A percentile compares a stretch with the other conserved stretches of the same genome.
Evolutionary conservation across 768 basidiomycete species (phyloP).

Genomic region (Phanerodontia chrysosporium): DNA sequence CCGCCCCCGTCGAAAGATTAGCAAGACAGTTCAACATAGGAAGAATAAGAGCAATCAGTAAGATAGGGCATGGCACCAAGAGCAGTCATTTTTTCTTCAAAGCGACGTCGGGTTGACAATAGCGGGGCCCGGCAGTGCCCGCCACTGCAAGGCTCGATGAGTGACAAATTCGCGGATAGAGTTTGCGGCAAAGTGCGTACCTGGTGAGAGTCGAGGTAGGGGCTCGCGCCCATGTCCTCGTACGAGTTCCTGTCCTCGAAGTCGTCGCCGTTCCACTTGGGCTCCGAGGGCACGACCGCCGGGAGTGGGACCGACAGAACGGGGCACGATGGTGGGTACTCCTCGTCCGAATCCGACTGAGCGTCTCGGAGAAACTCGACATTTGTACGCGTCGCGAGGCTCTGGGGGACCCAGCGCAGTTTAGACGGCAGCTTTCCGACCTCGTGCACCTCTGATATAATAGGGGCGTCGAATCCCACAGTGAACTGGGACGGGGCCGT

Average conservation of each 20-base stretch:
- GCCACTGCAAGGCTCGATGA: constrained; percentile 25
- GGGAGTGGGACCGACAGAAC: constrained; percentile 34
- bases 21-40: background rate
- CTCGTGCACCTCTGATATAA: constrained; percentile 41
- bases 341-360: constrained; percentile 26
- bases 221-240: constrained; percentile 23
- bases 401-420: constrained; percentile 40
- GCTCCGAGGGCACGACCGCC: constrained; percentile 27
- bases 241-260: constrained; percentile 34
- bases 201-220: constrained; percentile 33
- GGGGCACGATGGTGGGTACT: constrained; percentile 29
- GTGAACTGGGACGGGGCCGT: constrained; percentile 28
- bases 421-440: constrained; percentile 31
- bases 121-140: constrained; percentile 33
- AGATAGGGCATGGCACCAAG: background rate
- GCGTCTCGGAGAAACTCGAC: constrained; percentile 26
- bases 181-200: constrained; percentile 16
- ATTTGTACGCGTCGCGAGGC: constrained; percentile 29
- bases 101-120: constrained; percentile 19
- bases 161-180: background rate
- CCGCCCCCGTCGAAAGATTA: background rate
- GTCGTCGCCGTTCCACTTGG: constrained; percentile 27
- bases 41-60: background rate
- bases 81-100: background rate
- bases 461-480: constrained; percentile 42